Evolutionary conservation across 78 protist species (phyloP).

Genomic region (Salpingoeca rosetta): DNA sequence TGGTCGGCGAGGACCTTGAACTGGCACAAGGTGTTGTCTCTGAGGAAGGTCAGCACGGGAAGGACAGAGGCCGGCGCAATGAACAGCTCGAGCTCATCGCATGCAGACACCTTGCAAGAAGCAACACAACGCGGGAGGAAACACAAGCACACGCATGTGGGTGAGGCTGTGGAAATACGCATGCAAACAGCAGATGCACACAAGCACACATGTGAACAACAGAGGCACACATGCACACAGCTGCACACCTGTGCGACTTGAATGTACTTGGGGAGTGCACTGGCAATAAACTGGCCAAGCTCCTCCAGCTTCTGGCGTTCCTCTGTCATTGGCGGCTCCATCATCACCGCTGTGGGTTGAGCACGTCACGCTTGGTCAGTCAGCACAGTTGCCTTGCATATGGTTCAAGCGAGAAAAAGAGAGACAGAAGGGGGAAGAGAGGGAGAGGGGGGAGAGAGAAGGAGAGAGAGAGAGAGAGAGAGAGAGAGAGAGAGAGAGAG

Average conservation of each 20-base stretch:
- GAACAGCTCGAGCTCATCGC: not conserved
- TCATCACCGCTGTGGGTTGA: too few relatives aligned
- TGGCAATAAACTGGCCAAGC: conserved; percentile 9
- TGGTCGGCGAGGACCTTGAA: conserved; percentile 22
- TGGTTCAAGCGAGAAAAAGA: too few relatives aligned
- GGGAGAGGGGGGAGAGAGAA: too few relatives aligned
- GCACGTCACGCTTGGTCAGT: too few relatives aligned
- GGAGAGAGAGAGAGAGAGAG: too few relatives aligned
- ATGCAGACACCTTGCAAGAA: not conserved
- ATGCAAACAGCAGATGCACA: not conserved
- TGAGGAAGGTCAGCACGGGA: conserved; percentile 14
- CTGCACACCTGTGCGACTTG: conserved; percentile 15
- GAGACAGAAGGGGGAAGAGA: too few relatives aligned
- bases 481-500: too few relatives aligned
- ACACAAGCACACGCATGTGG: not conserved
- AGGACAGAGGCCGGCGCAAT: conserved; percentile 1
- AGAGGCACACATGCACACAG: not conserved
- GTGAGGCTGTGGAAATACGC: not conserved
- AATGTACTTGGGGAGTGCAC: conserved; percentile 3
- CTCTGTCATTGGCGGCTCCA: not conserved
- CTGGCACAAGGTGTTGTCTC: conserved; percentile 20
- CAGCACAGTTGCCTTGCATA: too few relatives aligned
- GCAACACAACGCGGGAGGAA: not conserved
- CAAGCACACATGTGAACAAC: not conserved
- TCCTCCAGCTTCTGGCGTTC: not conserved